Evolutionary conservation across 441 rosid genomes (phyloP).

Genomic region (Populus hybrid): DNA sequence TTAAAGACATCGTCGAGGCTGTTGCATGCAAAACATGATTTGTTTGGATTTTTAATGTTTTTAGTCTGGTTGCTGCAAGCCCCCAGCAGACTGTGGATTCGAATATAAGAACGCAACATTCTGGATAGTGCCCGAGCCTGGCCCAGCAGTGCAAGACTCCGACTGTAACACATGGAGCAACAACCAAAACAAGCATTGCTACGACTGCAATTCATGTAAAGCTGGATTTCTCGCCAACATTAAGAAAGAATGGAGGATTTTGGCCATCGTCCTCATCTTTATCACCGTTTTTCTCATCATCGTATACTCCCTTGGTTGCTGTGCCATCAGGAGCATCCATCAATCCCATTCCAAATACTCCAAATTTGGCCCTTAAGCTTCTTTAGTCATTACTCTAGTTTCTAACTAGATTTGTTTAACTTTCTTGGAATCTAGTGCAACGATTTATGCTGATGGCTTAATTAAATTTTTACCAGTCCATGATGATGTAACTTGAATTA

Average conservation of each 20-base stretch:
- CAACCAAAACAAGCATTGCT: conserved; percentile 38
- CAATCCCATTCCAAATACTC: conserved; percentile 6
- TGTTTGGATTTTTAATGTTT: background rate
- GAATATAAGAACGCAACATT: conserved; percentile 12
- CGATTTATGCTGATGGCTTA: background rate
- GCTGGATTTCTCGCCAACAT: conserved; percentile 46
- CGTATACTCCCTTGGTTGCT: conserved; percentile 17
- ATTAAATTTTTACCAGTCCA: background rate
- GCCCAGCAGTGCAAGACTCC: background rate
- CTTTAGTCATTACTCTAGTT: background rate
- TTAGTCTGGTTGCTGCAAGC: conserved; percentile 45
- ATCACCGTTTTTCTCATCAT: conserved; percentile 28
- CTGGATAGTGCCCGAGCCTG: conserved; percentile 17
- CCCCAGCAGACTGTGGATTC: conserved; percentile 29
- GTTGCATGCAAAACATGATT: background rate
- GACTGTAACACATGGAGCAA: conserved; percentile 41
- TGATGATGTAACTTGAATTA: background rate
- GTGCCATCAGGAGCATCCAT: conserved; percentile 14
- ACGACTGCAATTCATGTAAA: conserved; percentile 53
- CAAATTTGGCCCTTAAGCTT: background rate
- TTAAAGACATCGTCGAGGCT: background rate
- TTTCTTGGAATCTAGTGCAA: background rate
- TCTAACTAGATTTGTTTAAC: no score
- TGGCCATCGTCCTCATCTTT: conserved; percentile 35
- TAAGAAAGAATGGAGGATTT: conserved; percentile 43